These are phyloP conservation scores for Cladorrhinum sp. DNA, from an alignment of 2,329 filamentous ascomycete genomes.

Conservation along the genomic window DNA sequence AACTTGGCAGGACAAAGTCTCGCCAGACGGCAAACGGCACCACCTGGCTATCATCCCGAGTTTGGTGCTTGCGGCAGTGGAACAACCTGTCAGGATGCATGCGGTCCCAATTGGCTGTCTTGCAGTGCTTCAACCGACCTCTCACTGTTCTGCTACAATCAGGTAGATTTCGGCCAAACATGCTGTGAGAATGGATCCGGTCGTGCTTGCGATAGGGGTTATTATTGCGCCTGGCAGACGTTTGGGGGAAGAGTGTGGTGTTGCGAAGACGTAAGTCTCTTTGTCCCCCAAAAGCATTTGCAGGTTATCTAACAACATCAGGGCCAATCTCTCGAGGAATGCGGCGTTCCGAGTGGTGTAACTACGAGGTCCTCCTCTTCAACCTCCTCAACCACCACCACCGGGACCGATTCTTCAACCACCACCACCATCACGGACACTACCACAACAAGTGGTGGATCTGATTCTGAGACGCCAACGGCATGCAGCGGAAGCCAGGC, in stretches of 20 bases:
- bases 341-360: conserved; percentile 8
- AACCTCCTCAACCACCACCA: not conserved
- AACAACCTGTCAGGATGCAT: conserved; percentile 26
- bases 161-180: conserved; percentile 23
- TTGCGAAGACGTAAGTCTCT: conserved; percentile 22
- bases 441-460: too few relatives aligned
- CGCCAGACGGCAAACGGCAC: conserved; percentile 21
- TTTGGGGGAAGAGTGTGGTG: conserved; percentile 27
- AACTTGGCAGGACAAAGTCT: conserved; percentile 1
- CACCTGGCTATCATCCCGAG: conserved; percentile 26
- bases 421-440: not conserved
- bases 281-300: not conserved
- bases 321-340: conserved; percentile 23
- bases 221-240: conserved; percentile 26
- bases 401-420: not conserved
- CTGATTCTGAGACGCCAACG: not conserved
- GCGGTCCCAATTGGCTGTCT: conserved; percentile 24
- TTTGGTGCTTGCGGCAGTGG: conserved; percentile 27
- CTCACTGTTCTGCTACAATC: conserved; percentile 29
- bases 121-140: conserved; percentile 25
- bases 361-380: conserved; percentile 2
- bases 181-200: conserved; percentile 28
- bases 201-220: conserved; percentile 26
- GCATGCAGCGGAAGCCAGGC: conserved; percentile 2
- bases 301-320: not conserved